Conservation (phyloP, 1,139 yeast genomes). For the Saccharomycopsis hybrid region DNA sequence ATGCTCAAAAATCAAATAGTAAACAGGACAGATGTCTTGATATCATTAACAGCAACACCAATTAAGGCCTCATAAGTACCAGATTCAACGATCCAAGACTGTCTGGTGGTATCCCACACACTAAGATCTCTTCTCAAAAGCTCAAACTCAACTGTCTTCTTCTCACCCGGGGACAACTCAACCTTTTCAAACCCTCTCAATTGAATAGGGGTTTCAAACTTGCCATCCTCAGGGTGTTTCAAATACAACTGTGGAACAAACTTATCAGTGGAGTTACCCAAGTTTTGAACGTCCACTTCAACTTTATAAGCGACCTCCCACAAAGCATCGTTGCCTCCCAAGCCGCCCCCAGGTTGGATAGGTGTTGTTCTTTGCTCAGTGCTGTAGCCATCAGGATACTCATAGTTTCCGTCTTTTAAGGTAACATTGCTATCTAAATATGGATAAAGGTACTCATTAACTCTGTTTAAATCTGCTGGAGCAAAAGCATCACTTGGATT, state of each 20-base stretch:
- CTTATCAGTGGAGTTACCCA: slow-evolving; percentile 45
- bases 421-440: slow-evolving; percentile 39
- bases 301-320: slow-evolving; percentile 43
- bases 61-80: slow-evolving; percentile 50
- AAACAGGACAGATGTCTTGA: too few relatives aligned
- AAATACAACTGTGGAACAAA: slow-evolving; percentile 52
- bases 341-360: slow-evolving; percentile 49
- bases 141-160: slow-evolving; percentile 37
- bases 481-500: slow-evolving; percentile 51
- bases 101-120: slow-evolving; percentile 51
- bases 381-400: slow-evolving; percentile 46
- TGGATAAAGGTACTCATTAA: slow-evolving; percentile 47
- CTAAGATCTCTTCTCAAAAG: slow-evolving; percentile 50
- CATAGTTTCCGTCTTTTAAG: slow-evolving; percentile 33
- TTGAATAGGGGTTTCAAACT: slow-evolving; percentile 33
- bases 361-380: slow-evolving; percentile 34
- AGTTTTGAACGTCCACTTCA: slow-evolving; percentile 41
- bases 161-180: slow-evolving; percentile 39
- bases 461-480: slow-evolving; percentile 45
- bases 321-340: slow-evolving; percentile 43
- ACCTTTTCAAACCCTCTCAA: slow-evolving; percentile 59
- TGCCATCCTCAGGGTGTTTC: slow-evolving; percentile 41
- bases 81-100: slow-evolving; percentile 55
- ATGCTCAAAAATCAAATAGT: too few relatives aligned
- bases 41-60: slow-evolving; percentile 26